phyloP scores from a whole-genome alignment of 169 alveolate genomes.

The Fabrea salina region DNA sequence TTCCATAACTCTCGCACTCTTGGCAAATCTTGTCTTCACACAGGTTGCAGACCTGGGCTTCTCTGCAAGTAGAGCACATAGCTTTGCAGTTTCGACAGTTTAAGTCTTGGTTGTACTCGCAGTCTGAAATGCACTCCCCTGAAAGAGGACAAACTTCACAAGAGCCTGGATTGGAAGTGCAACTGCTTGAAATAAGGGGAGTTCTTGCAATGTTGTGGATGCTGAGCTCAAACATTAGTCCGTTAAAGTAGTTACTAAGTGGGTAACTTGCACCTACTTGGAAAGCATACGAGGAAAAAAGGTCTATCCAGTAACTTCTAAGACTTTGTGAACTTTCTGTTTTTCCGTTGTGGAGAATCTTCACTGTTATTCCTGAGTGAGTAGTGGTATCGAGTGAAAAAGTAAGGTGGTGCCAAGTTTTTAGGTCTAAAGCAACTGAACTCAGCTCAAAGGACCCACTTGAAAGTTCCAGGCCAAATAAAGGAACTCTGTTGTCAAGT shows the following conservation, averaged over 20 bases:
- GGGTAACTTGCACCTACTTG: too few relatives aligned
- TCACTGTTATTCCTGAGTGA: too few relatives aligned
- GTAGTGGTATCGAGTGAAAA: too few relatives aligned
- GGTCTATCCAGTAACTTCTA: too few relatives aligned
- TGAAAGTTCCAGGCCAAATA: too few relatives aligned
- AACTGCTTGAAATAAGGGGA: not conserved
- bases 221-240: not conserved
- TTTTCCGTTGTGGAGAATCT: too few relatives aligned
- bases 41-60: slow-evolving; percentile 6
- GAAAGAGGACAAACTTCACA: not conserved
- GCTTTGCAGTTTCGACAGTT: slow-evolving; percentile 10
- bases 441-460: too few relatives aligned
- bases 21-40: not conserved
- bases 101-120: not conserved
- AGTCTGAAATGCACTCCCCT: not conserved
- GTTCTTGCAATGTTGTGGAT: not conserved
- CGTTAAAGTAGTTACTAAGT: not conserved
- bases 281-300: too few relatives aligned
- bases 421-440: too few relatives aligned
- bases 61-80: not conserved
- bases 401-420: too few relatives aligned
- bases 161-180: slow-evolving; percentile 1
- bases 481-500: too few relatives aligned
- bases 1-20: not conserved
- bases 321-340: too few relatives aligned